Evolutionary conservation across 495 filamentous ascomycete genomes (phyloP).

Genomic region (Bathelium albidoporum): DNA sequence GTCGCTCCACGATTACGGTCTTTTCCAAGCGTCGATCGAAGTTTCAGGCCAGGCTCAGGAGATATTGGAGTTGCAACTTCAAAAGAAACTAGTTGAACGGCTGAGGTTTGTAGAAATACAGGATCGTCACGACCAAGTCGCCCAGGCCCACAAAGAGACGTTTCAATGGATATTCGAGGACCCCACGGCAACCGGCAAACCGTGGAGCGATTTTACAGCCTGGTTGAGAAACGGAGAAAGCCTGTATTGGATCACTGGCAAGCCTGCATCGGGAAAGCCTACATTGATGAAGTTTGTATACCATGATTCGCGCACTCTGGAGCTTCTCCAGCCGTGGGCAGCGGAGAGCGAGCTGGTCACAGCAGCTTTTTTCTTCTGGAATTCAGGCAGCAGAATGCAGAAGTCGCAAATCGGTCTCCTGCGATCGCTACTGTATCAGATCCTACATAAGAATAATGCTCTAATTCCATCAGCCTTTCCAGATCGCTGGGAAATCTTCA

Average conservation of each 20-base stretch:
- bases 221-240: neutral
- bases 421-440: conserved; percentile 8
- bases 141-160: conserved; percentile 6
- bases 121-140: neutral
- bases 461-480: neutral
- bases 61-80: neutral
- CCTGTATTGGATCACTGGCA: conserved; percentile 17
- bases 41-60: neutral
- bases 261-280: conserved; percentile 15
- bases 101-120: neutral
- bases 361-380: conserved; percentile 14
- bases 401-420: conserved; percentile 14
- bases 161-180: conserved; percentile 13
- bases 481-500: neutral
- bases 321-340: neutral
- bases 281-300: conserved; percentile 19
- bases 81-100: neutral
- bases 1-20: neutral
- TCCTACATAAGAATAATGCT: neutral
- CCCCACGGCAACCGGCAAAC: neutral
- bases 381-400: conserved; percentile 13
- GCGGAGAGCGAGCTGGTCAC: conserved; percentile 1
- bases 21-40: neutral
- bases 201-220: neutral
- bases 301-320: conserved; percentile 5